Percentiles rank a stretch among this genome's conserved stretches.
phyloP scores from a whole-genome alignment of 441 rosid species.

The Pelargonium australe region DNA sequence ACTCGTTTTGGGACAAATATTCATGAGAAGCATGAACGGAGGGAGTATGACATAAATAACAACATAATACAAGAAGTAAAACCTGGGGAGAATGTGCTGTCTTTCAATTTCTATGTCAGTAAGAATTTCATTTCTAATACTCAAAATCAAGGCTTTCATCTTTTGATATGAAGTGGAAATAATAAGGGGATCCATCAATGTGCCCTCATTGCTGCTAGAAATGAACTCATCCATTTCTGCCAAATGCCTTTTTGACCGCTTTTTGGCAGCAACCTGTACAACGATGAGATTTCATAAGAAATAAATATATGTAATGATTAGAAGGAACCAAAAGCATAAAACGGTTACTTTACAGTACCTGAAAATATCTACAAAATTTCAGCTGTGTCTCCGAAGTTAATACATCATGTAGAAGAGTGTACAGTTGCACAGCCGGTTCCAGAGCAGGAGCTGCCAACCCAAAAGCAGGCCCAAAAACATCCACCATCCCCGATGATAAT shows the following conservation, averaged over 20 bases:
- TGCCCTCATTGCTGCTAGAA: conserved; percentile 49
- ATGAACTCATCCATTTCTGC: conserved; percentile 88
- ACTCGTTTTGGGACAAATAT: conserved; percentile 9
- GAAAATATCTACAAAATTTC: conserved; percentile 75
- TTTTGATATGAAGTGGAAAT: conserved; percentile 80
- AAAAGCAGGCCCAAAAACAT: conserved; percentile 67
- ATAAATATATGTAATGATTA: conserved; percentile 4
- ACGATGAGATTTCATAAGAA: conserved; percentile 19
- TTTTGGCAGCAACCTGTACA: conserved; percentile 74
- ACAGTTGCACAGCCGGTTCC: conserved; percentile 81
- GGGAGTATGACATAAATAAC: conserved; percentile 9
- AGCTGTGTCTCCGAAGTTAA: conserved; percentile 90
- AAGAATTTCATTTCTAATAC: conserved; percentile 69
- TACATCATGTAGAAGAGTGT: conserved; percentile 83
- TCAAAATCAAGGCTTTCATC: conserved; percentile 71
- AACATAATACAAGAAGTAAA: conserved; percentile 12
- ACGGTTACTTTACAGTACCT: conserved; percentile 39
- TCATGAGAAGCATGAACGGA: neutral
- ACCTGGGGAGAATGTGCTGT: conserved; percentile 86
- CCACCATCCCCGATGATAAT: conserved; percentile 61
- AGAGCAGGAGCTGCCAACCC: conserved; percentile 83
- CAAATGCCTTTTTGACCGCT: conserved; percentile 79
- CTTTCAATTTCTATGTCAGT: conserved; percentile 91
- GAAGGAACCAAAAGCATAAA: conserved; percentile 16
- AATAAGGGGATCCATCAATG: conserved; percentile 55